phyloP scores from a whole-genome alignment of 1,139 yeast genomes.

The Meyerozyma smithsonii region DNA sequence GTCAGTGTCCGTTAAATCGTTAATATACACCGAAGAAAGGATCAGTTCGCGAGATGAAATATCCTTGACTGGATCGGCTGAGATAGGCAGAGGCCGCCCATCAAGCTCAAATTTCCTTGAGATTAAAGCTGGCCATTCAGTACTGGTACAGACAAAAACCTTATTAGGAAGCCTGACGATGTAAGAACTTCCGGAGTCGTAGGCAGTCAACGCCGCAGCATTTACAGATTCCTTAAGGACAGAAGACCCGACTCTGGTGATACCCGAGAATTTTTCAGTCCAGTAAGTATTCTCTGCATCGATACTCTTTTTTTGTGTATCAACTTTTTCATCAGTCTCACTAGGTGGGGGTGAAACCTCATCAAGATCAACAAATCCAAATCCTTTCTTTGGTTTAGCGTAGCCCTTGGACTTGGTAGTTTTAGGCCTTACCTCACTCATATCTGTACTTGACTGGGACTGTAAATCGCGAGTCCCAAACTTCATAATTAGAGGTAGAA shows the following conservation, averaged over 20 bases:
- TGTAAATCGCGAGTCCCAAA: background rate
- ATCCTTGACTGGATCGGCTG: background rate
- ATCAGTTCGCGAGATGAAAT: background rate
- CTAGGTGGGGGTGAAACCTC: conserved; percentile 8
- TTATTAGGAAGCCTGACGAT: background rate
- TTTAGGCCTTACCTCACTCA: background rate
- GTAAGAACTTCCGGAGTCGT: background rate
- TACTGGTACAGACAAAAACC: background rate
- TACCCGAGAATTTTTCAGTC: background rate
- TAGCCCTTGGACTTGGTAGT: conserved; percentile 15
- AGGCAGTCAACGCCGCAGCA: background rate
- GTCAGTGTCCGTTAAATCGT: background rate
- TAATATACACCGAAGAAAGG: background rate
- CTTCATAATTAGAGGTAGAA: conserved; percentile 28
- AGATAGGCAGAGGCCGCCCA: conserved; percentile 6
- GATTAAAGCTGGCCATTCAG: conserved; percentile 1
- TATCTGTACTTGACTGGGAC: conserved; percentile 6
- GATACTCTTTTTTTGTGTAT: background rate
- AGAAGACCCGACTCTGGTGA: background rate
- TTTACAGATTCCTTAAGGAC: background rate
- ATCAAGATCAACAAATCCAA: conserved; percentile 32
- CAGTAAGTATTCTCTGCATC: background rate
- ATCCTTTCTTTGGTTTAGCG: conserved; percentile 29
- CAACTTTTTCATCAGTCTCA: background rate
- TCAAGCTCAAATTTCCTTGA: conserved; percentile 8